Evolutionary conservation across 768 basidiomycete species (phyloP), one percentile per base, ranked within the genome.

Genomic region (Pisolithus orientalis): DNA sequence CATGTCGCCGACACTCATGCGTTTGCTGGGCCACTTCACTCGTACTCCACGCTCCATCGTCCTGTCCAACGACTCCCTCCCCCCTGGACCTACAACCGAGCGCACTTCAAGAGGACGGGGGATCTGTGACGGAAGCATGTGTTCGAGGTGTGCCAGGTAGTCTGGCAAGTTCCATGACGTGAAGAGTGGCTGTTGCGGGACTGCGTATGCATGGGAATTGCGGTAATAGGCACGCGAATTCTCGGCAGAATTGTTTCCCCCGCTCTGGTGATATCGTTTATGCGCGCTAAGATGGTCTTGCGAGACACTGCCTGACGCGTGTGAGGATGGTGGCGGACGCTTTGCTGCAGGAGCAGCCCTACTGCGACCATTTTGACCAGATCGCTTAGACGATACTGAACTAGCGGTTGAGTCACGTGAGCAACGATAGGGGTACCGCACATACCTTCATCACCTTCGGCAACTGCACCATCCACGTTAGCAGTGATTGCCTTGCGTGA

Each of bases 1-100:
- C 92, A 98, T 95, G 66, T 97, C 95, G 17, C 85, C 87, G n/a
- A 95, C 86, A 59, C 94, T 96, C 81, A 85, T 94, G 48, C 95
- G 80, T 70, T 94, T 94, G 58, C 83, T 83, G 1, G 94, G 95
- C 87, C 91, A 98, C 61, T 90, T 87, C 52, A 96, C 86, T 67
- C 90, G 87, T 13, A 90, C 87, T 8, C 88, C 88, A 44, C 89
- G 75, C 63, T 91, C 85, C 65, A 78, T 75, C 8, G 78, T 82
- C 58, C 75, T 73, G 51, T 85, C 84, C n/a, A 75, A 59, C 49
- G 79, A 79, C 48, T 80, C 83, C 38, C 77, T 75, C 39, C 77
- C 70, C 1, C 67, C 71, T 14, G 66, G 61, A 44, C 70, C 71
- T 8, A 72, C 56, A 13, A 74, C 78, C 11, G 71, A 67, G 52